phyloP scores from a whole-genome alignment of 768 basidiomycete genomes.

The Polyporus arcularius region DNA sequence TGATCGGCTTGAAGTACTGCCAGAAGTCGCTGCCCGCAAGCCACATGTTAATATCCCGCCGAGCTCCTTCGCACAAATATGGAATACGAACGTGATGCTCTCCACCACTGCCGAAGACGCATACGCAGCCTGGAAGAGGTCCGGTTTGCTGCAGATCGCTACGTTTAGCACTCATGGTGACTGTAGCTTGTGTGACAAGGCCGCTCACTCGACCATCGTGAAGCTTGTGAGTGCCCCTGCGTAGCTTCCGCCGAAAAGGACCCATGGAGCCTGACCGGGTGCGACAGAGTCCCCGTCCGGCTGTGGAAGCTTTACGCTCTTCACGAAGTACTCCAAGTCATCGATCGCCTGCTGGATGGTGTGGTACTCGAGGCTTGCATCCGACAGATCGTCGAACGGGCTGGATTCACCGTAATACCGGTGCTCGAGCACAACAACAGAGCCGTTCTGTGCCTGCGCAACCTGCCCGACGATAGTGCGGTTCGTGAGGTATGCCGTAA shows the following conservation, averaged over 20 bases:
- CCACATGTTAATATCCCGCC: not conserved
- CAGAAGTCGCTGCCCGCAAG: constrained; percentile 51
- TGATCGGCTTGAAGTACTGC: constrained; percentile 74
- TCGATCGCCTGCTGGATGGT: constrained; percentile 77
- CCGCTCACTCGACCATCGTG: constrained; percentile 66
- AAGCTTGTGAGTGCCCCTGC: constrained; percentile 54
- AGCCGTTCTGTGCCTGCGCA: constrained; percentile 65
- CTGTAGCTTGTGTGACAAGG: too few relatives aligned
- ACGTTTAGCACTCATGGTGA: not conserved
- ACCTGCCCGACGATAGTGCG: constrained; percentile 61
- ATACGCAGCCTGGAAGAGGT: constrained; percentile 62
- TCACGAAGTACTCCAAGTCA: constrained; percentile 69
- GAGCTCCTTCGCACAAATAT: not conserved
- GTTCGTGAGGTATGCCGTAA: constrained; percentile 62
- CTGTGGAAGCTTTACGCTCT: constrained; percentile 67
- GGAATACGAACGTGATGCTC: constrained; percentile 43
- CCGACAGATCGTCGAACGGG: constrained; percentile 60
- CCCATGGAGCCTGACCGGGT: constrained; percentile 51
- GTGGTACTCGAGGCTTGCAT: constrained; percentile 56
- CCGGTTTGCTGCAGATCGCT: constrained; percentile 48
- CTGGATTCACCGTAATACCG: constrained; percentile 79
- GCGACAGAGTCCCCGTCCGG: constrained; percentile 61
- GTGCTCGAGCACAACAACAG: constrained; percentile 67
- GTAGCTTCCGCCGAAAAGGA: constrained; percentile 46
- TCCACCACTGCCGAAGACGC: constrained; percentile 68